Base-by-base conservation (phyloP, 345 rosid genomes). In the Sonneratia alba region DNA sequence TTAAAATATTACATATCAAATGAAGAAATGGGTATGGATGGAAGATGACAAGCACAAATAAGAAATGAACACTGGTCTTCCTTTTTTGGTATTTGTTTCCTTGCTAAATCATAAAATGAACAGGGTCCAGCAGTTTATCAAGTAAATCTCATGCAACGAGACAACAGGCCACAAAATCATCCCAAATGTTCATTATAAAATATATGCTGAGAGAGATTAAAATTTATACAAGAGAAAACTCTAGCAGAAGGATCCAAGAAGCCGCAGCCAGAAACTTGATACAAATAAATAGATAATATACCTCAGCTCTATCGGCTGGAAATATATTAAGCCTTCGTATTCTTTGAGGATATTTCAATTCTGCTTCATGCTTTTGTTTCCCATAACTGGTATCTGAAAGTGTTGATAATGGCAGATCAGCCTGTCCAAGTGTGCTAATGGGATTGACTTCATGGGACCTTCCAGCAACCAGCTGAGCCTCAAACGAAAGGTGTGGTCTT, bases 381-480 rank as follows among this genome's bases (percentile, higher is more conserved):
- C 96, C 97, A 80, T 68, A 81, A 72, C 70, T 55, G 72, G 81
- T 69, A 36, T 80, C 86, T 40, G 91, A 86, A 77, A 74, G 77
- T 57, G 82, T 79, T 47, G 87, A 74, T 74, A 90, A 74, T 75
- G 90, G 90, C 49, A 75, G 82, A 76, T 79, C 80, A 0, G 94
- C 98, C 70, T 85, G 97, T 78, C 89, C 92, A 66, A 87, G 91
- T 73, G 93, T 82, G 83, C 86, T 89, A 67, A 92, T 71, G 37
- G 91, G 86, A 42, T 84, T 83, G 74, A 92, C 74, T 66, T 92
- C 96, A 76, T 88, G 92, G 78, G 92, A 88, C 78, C 89, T 96
- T 75, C 99, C 99, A 79, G 91, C 89, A 77, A 96, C 97, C 78
- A 90, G 90, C 87, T 95, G 98, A 75, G 99, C 98, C 85, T 96